Evolutionary conservation across 257 asterid genomes (phyloP), one percentile per base, ranked within the genome.

Genomic region (Petunia secreta): DNA sequence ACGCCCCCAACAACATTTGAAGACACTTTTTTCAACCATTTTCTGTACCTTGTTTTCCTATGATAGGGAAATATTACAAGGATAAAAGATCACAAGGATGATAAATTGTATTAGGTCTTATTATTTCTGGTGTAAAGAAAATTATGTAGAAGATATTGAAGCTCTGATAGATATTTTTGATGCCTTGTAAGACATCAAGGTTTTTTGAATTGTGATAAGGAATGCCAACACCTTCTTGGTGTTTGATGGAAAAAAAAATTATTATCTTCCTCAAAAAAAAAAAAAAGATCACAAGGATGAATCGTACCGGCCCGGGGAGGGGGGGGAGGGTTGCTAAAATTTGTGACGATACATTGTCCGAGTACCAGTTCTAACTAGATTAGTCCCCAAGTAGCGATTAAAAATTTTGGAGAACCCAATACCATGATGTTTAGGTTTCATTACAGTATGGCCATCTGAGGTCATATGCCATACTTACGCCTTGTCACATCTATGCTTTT

Each of bases 341-440:
- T 50, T 73, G 36, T 73, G 13, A 11, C 78, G 13, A 48, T 1
- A 50, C 43, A 5, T 16, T 50, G 46, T 2, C 34, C 34, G 39
- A 50, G 48, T 36, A 73, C 50, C 34, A 73, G 34, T 73, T 73
- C 9, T 73, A 34, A 58, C 36, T 50, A 6, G 36, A 71, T 11
- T 50, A 13, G 48, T 71, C 43, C 37, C 46, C 6, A 5, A 10
- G 10, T 50, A 50, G 4, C 50, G 25, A 60, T 50, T 50, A 36
- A 13, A 50, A 73, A 73, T 34, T 54, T 73, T 36, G 62, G 44
- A 52, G 6, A 73, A 73, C 36, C 11, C 60, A 50, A 69, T 44
- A 8, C 58, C 44, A 50, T 73, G 62, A 73, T 73, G 78, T 48
- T 48, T n/a, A 71, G 36, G 10, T 55, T 71, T 71, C 77, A 48